Percentiles rank a stretch among this genome's conserved stretches.
Conservation (phyloP, 2,329 filamentous ascomycete genomes). For the Shiraia bambusicola region DNA sequence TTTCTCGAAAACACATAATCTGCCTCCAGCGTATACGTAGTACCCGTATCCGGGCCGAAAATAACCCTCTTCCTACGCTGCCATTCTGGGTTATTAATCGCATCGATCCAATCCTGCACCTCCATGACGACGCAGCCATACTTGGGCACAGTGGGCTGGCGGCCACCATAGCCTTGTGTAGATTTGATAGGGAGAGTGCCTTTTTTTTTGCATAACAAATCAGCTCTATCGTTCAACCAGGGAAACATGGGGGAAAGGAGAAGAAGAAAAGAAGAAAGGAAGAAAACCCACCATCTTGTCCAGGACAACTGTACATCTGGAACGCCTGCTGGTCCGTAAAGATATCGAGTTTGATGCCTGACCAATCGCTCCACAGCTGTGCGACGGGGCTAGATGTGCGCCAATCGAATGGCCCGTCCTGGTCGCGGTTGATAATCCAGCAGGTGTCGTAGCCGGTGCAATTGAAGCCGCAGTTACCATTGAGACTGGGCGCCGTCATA, state of each 20-base stretch:
- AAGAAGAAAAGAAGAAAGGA: no score
- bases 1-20: constrained; percentile 47
- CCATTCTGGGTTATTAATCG: constrained; percentile 90
- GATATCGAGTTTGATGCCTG: constrained; percentile 80
- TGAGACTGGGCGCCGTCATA: constrained; percentile 61
- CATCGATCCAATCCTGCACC: constrained; percentile 91
- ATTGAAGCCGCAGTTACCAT: constrained; percentile 74
- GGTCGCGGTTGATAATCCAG: constrained; percentile 66
- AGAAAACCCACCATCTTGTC: constrained; percentile 69
- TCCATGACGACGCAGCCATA: constrained; percentile 90
- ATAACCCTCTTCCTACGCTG: constrained; percentile 60
- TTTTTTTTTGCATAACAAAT: constrained; percentile 28
- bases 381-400: constrained; percentile 60
- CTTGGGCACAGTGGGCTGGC: constrained; percentile 66
- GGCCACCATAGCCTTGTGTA: constrained; percentile 66
- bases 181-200: constrained; percentile 64
- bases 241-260: not conserved
- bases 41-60: constrained; percentile 48
- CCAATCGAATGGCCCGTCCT: constrained; percentile 64
- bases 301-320: constrained; percentile 83
- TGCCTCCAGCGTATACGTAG: constrained; percentile 49
- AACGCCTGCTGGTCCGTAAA: constrained; percentile 82
- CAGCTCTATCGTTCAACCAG: constrained; percentile 1
- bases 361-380: constrained; percentile 69
- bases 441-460: constrained; percentile 86